Base-by-base conservation (phyloP, 495 filamentous ascomycete species). In the Glarea lozoyensis region DNA sequence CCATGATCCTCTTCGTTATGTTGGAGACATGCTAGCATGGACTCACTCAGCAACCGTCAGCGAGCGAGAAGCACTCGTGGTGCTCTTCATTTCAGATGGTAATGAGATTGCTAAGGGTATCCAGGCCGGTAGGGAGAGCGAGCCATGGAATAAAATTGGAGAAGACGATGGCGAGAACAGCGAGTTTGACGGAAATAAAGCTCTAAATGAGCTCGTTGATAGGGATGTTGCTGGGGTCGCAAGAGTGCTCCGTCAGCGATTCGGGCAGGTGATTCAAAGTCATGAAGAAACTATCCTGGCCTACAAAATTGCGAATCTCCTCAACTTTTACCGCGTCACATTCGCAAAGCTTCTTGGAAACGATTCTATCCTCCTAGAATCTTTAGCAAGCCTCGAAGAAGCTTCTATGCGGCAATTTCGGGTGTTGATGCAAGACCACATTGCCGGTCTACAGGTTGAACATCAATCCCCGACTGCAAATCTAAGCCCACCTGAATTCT, bases 11-110 rank as follows among this genome's bases (percentile, higher is more conserved):
- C 64, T 99, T 11, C 73, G 92, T 24, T 99, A 97, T 55, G 80
- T 94, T 15, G 89, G 92, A 16, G 92, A 99, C 57, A 97, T 99
- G 90, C 74, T 97, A 12, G 92, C 92, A 4, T 99, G 92, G 92
- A 78, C 81, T 2, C 92, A 99, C 57, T 96, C 93, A 1, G 82
- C 88, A 4, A 78, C 90, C 0, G 92, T 97, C 0, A 89, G 88
- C 15, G 92, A 99, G 61, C 75, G 86, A 32, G 92, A 99, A 60
- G 86, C 90, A 2, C 69, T 99, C 13, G 92, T 96, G 56, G 79
- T 84, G 3, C 65, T 99, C 3, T 97, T 97, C 57, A 81, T 95
- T 24, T 79, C 82, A 1, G 88, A 94, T 41, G 89, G 86, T n/a
- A 85, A 92, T 44, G 86, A 94, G 48, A 84, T 94, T 48, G 85